Evolutionary conservation across 495 filamentous ascomycete genomes (phyloP), one percentile per base, ranked within the genome.

Genomic region (Choiromyces venosus): DNA sequence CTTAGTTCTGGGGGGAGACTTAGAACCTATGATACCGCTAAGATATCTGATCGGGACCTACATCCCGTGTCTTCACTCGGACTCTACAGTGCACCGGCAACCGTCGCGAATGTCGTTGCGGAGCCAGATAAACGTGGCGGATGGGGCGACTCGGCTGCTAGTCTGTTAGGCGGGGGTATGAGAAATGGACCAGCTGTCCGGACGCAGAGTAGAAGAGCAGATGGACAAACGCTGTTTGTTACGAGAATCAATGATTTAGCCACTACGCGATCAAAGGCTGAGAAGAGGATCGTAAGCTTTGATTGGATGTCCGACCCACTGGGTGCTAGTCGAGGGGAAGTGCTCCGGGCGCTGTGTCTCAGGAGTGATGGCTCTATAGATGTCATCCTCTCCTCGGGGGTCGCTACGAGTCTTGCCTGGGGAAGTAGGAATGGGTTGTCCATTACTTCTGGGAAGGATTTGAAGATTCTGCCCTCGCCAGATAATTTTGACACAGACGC

Each of bases 241-340:
- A 76, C 68, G 1, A 65, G 76, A 19, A 74, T 79, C 42, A 81
- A 67, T 40, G 79, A 81, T 39, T 66, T 77, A 37, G 36, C 76
- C 9, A 46, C 75, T 1, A 42, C 35, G 79, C 82, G 39, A 82
- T 85, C 40, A 77, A 86, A 79, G 83, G 89, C 82, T 65, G 84
- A 87, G 14, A 86, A 90, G 61, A 87, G 90, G 21, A 88, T 97
- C 39, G 90, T 95, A 0, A 91, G 91, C 1, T 97, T 96, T 81
- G 94, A 97, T 79, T 96, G 93, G 85, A 85, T 96, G 70, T 91
- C 83, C 78, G 80, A 87, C 85, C 83, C 89, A 29, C 44, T 25
- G 12, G n/a, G 46, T 4, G 25, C 71, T 16, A 46, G 66, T 36
- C 46, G 44, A 6, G 65, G 66, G 25, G 69, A 70, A 19, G 52